Evolutionary conservation across 495 filamentous ascomycete species (phyloP).

Genomic region (Staphylotrichum tortipilum): DNA sequence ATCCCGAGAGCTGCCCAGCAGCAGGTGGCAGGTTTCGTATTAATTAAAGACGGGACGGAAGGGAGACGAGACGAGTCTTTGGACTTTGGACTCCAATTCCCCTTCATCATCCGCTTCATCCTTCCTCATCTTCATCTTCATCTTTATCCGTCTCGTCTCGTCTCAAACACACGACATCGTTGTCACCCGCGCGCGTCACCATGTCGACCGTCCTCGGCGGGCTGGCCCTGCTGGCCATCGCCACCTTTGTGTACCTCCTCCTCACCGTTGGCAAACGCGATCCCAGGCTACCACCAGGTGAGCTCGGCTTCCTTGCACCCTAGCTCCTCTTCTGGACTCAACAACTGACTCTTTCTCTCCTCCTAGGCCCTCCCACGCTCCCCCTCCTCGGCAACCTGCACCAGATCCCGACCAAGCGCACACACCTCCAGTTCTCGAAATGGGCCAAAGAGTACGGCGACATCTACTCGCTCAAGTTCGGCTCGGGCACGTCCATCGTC

Average conservation of each 20-base stretch:
- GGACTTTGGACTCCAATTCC: too few relatives aligned
- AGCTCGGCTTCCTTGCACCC: neutral
- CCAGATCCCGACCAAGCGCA: neutral
- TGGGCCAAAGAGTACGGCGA: conserved; percentile 1
- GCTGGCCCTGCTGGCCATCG: neutral
- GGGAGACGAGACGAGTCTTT: too few relatives aligned
- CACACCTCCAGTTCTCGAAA: neutral
- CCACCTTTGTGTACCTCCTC: neutral
- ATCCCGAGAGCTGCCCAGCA: too few relatives aligned
- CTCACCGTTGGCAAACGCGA: neutral
- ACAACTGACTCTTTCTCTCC: neutral
- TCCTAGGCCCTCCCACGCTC: neutral
- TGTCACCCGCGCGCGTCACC: too few relatives aligned
- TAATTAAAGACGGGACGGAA: neutral
- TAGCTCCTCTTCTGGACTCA: neutral
- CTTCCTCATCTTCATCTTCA: too few relatives aligned
- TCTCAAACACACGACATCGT: too few relatives aligned
- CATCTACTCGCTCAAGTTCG: neutral
- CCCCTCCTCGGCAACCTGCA: neutral
- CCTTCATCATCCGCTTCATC: too few relatives aligned
- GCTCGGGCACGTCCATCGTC: neutral
- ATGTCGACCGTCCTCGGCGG: neutral
- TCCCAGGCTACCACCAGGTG: neutral
- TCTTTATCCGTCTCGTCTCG: too few relatives aligned
- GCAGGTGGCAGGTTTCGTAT: too few relatives aligned